A percentile compares a stretch with the other conserved stretches of the same genome.
Evolutionary conservation across 345 rosid genomes (phyloP).

Genomic region (Sisymbrium irio): DNA sequence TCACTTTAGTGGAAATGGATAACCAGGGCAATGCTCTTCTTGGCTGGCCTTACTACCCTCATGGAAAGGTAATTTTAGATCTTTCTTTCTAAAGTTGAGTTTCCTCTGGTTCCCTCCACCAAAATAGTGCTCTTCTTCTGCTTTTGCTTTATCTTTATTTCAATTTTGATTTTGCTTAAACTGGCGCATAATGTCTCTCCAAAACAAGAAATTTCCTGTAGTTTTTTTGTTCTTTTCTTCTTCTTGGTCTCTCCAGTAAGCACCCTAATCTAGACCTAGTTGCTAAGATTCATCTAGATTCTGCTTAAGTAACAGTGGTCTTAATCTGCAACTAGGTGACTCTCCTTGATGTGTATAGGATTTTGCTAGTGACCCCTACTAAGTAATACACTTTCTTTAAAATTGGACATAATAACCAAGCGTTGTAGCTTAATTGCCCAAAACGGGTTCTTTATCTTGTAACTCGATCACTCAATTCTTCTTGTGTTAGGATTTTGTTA

Average conservation of each 20-base stretch:
- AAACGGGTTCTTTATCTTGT: background rate
- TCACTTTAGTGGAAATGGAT: constrained; percentile 50
- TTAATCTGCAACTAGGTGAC: background rate
- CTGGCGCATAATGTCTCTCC: constrained; percentile 13
- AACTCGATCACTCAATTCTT: constrained; percentile 1
- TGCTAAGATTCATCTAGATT: background rate
- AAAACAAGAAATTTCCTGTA: constrained; percentile 8
- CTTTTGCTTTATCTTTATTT: constrained; percentile 17
- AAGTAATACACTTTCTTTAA: background rate
- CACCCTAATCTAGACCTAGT: background rate
- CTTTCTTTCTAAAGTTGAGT: background rate
- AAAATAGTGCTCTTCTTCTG: background rate
- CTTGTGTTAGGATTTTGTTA: constrained; percentile 16
- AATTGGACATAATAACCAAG: background rate
- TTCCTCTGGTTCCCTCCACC: constrained; percentile 11
- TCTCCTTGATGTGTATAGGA: constrained; percentile 19
- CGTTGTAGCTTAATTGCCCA: background rate
- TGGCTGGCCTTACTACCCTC: constrained; percentile 59
- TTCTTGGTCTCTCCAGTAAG: background rate
- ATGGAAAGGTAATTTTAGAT: constrained; percentile 59
- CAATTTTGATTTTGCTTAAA: constrained; percentile 7
- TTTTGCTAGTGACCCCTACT: background rate
- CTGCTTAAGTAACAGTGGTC: background rate
- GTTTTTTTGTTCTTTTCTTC: background rate
- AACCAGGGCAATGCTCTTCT: constrained; percentile 55